Evolutionary conservation across 2,329 filamentous ascomycete species (phyloP), one percentile per base, ranked within the genome.

Genomic region (Colletotrichum gigasporum): DNA sequence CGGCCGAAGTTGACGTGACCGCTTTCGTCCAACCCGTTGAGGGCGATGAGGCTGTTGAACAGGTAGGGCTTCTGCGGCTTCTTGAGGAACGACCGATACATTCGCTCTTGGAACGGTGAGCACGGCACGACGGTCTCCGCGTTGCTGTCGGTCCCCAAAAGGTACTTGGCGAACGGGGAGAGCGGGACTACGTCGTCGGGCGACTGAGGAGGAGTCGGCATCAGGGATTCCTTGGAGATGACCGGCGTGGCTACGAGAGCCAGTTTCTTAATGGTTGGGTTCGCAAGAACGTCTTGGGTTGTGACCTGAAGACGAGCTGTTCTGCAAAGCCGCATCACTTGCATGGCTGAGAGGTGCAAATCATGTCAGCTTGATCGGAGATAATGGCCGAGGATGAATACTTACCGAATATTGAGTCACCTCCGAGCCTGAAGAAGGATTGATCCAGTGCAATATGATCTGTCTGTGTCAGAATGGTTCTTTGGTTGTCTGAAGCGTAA

Each of bases 361-460:
- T 3, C 6, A 1, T 1, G 2, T 45, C 11, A 58, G 59, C 11
- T 3, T n/a, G 3, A 28, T 7, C 4, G 6, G n/a, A 18, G 11
- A 16, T 2, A 14, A 24, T 16, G n/a, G n/a, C n/a, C n/a, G 8
- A 20, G 6, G 7, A 9, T 5, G 1, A 1, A 20, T 14, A 28
- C 54, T 42, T 8, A 64, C 61, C 61, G n/a, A 41, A 48, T 11
- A 64, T 64, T 1, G 61, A 64, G 72, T 88, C 86, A n/a, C 87
- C 87, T 1, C 87, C 86, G 0, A 87, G 78, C 3, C 81, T 78
- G 78, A 89, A 88, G 74, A 89, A 89, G 72, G 83, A 85, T 67
- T 87, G 82, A 4, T 86, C 81, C 1, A 82, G 72, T 0, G 82
- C 78, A 20, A 88, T 84, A 2, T 80, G 41, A 11, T 45, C 60